Evolutionary conservation across 257 asterid species (phyloP), one percentile per base, ranked within the genome.

Genomic region (Pogostemon cablin): DNA sequence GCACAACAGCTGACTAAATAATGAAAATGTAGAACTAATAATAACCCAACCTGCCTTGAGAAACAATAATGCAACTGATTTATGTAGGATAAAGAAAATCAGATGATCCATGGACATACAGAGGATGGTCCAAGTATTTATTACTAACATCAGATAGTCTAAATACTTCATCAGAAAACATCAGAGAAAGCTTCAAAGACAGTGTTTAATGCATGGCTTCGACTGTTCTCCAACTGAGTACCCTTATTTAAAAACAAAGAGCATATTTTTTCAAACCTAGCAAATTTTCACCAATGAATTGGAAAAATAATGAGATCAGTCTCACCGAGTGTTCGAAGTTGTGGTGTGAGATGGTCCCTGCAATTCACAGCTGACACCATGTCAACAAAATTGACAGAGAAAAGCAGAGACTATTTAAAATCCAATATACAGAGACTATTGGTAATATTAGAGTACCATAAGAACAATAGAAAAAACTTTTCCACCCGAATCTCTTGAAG

Each of bases 241-340:
- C 59, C 37, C 60, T 76, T 42, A 64, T 17, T 15, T 62, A 60
- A 41, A 41, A 20, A 69, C 38, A 49, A 50, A 62, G 7, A 64
- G 72, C 25, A 69, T 12, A 47, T 11, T 67, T 44, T 37, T 2
- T 41, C 48, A 35, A 48, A 8, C 41, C 38, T 42, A 63, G 68
- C 25, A 15, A 12, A 55, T 2, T 56, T 4, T 10, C 49, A 57
- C 35, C 62, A 42, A 63, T 46, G 7, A 25, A 70, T 6, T 6
- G 42, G 57, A 35, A 65, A 3, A 60, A 34, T 7, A 12, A 64
- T 4, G 38, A 37, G 39, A 73, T 15, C 38, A 47, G 25, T 75
- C 95, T 92, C 75, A 90, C 98, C 87, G 98, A 74, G 44, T 84
- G 60, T 79, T 87, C 95, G 70, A 90, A 73, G 73, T 81, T 82